Evolutionary conservation across 495 filamentous ascomycete species (phyloP).

Genomic region (Usnea hakonensis): DNA sequence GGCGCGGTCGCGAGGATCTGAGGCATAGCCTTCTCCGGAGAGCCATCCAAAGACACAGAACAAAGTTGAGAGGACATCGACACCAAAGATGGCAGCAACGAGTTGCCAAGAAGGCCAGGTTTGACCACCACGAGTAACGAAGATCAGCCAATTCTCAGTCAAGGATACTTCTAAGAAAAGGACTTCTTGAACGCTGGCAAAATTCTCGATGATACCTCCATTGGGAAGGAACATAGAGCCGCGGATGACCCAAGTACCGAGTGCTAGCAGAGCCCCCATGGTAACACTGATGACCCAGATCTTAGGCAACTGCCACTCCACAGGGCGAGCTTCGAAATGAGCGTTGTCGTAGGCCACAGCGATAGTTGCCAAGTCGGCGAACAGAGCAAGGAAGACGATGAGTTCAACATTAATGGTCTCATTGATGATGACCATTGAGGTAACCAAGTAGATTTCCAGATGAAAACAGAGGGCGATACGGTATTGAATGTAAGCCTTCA

Average conservation of each 20-base stretch:
- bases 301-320: constrained; percentile 72
- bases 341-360: constrained; percentile 73
- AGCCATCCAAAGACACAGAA: constrained; percentile 72
- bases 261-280: constrained; percentile 57
- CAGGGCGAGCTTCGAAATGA: constrained; percentile 61
- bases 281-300: constrained; percentile 69
- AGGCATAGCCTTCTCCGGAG: constrained; percentile 34
- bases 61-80: constrained; percentile 61
- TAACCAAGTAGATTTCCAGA: constrained; percentile 70
- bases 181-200: constrained; percentile 61
- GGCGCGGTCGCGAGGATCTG: constrained; percentile 32
- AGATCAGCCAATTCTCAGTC: constrained; percentile 75
- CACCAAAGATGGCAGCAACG: constrained; percentile 60
- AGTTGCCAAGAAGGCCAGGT: constrained; percentile 69
- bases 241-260: constrained; percentile 64
- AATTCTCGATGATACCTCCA: constrained; percentile 69
- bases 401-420: constrained; percentile 60
- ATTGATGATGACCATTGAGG: constrained; percentile 69
- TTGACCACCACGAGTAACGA: constrained; percentile 65
- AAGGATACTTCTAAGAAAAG: constrained; percentile 68
- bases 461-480: constrained; percentile 72
- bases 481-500: constrained; percentile 77
- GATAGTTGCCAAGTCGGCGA: constrained; percentile 71
- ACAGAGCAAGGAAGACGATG: constrained; percentile 70
- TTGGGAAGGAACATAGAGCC: constrained; percentile 56